Evolutionary conservation across 1,139 yeast genomes (phyloP).

Genomic region (Arxiozyma slooffiae): DNA sequence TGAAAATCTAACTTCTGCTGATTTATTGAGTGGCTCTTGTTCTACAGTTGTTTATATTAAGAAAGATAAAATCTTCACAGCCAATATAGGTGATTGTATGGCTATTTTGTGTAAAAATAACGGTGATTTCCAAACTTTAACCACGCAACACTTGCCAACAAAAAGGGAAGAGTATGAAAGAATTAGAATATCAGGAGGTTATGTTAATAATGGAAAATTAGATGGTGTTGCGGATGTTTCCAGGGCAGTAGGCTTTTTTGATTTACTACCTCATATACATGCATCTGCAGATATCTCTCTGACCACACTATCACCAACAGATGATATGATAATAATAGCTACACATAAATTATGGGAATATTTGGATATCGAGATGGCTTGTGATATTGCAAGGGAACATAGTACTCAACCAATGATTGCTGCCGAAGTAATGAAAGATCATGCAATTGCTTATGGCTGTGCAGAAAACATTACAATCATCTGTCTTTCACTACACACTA

Average conservation of each 20-base stretch:
- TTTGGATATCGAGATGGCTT: constrained; percentile 75
- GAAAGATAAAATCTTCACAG: constrained; percentile 63
- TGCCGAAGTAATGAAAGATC: constrained; percentile 87
- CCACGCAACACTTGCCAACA: constrained; percentile 80
- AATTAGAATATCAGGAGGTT: constrained; percentile 86
- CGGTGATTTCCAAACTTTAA: constrained; percentile 67
- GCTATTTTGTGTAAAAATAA: constrained; percentile 69
- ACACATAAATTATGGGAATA: constrained; percentile 79
- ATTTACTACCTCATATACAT: constrained; percentile 77
- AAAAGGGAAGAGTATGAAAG: constrained; percentile 72
- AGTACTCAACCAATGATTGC: constrained; percentile 81
- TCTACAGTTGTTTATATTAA: constrained; percentile 72
- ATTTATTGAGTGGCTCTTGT: constrained; percentile 76
- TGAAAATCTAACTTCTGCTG: constrained; percentile 44
- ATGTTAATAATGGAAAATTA: constrained; percentile 74
- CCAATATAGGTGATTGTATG: constrained; percentile 86
- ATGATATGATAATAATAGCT: constrained; percentile 81
- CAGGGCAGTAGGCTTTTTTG: constrained; percentile 86
- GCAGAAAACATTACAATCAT: constrained; percentile 74
- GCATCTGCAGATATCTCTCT: constrained; percentile 76
- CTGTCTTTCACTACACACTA: constrained; percentile 55
- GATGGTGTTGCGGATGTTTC: constrained; percentile 79
- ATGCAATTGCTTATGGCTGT: constrained; percentile 92
- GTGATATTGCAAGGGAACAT: constrained; percentile 79
- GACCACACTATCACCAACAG: constrained; percentile 53